These are phyloP conservation scores for Sphaerulina musiva DNA, from an alignment of 2,329 filamentous ascomycete genomes.

Conservation along the genomic window DNA sequence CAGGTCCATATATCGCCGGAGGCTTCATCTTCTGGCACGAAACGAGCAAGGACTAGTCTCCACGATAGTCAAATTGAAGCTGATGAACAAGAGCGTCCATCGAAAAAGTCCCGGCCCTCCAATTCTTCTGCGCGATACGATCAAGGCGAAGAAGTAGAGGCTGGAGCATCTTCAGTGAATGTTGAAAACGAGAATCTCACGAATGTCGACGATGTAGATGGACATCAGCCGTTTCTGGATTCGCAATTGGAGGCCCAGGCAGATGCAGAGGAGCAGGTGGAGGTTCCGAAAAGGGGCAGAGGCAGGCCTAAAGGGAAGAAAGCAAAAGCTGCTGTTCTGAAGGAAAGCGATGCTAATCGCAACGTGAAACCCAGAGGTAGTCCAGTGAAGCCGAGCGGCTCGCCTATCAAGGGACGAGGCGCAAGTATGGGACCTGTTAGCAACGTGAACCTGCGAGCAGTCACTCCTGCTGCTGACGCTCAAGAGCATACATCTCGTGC, in stretches of 20 bases:
- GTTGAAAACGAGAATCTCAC: conserved; percentile 13
- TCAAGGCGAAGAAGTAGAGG: conserved; percentile 13
- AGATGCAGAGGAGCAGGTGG: conserved; percentile 8
- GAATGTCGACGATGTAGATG: conserved; percentile 13
- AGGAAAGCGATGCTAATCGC: conserved; percentile 23
- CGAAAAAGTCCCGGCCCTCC: conserved; percentile 20
- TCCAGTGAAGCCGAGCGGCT: conserved; percentile 19
- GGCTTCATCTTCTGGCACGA: conserved; percentile 10
- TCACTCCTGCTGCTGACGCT: conserved; percentile 41
- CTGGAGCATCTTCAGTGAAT: conserved; percentile 12
- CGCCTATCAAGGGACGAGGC: conserved; percentile 21
- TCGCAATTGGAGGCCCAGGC: conserved; percentile 19
- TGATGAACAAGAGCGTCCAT: conserved; percentile 4
- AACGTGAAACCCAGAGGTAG: conserved; percentile 18
- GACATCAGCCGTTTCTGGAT: conserved; percentile 9
- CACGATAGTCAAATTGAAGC: conserved; percentile 11
- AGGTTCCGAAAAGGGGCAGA: conserved; percentile 13
- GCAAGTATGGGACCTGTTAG: conserved; percentile 30
- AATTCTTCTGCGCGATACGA: conserved; percentile 11
- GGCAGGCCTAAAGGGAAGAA: conserved; percentile 17
- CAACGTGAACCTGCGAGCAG: conserved; percentile 34
- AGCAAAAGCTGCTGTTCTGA: conserved; percentile 16
- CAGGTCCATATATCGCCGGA: conserved; percentile 8
- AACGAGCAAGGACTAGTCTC: conserved; percentile 18
- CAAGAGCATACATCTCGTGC: conserved; percentile 62